phyloP scores from a whole-genome alignment of 1,139 yeast species.

The Protomyces pachydermus region DNA sequence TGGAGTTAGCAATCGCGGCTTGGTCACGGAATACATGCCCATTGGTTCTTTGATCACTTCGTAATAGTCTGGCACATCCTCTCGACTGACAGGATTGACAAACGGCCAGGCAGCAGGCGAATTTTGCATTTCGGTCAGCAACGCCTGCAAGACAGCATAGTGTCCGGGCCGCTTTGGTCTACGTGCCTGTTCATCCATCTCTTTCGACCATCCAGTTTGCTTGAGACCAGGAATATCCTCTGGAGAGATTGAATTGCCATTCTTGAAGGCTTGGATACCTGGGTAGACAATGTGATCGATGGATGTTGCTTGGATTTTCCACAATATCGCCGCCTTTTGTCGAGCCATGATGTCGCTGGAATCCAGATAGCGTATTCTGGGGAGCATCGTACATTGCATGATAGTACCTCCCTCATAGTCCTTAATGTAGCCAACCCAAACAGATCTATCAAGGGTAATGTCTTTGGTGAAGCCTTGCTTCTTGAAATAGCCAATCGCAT shows the following conservation, averaged over 20 bases:
- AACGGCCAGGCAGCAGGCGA: constrained; percentile 99
- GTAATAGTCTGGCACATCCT: constrained; percentile 94
- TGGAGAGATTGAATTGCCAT: constrained; percentile 40
- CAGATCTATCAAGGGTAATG: constrained; percentile 71
- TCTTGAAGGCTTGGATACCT: constrained; percentile 68
- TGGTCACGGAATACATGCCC: constrained; percentile 38
- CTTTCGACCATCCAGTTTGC: constrained; percentile 98
- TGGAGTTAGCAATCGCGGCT: neutral
- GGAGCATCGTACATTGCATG: constrained; percentile 95
- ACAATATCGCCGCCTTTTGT: constrained; percentile 86
- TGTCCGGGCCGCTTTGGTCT: constrained; percentile 94
- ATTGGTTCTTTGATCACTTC: constrained; percentile 97
- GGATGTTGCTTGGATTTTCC: constrained; percentile 74
- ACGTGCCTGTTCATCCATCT: constrained; percentile 94
- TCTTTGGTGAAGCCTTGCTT: constrained; percentile 98
- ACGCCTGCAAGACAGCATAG: constrained; percentile 84
- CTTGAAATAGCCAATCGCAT: constrained; percentile 96
- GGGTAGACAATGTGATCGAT: constrained; percentile 74
- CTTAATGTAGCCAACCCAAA: constrained; percentile 98
- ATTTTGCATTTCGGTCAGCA: constrained; percentile 80
- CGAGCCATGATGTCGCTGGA: constrained; percentile 75
- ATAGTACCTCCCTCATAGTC: constrained; percentile 98
- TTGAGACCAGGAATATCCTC: constrained; percentile 46
- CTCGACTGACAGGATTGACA: constrained; percentile 82
- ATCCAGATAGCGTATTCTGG: constrained; percentile 79